Evolutionary conservation across 2,329 filamentous ascomycete species (phyloP), one percentile per base, ranked within the genome.

Genomic region (Curvularia sp.): DNA sequence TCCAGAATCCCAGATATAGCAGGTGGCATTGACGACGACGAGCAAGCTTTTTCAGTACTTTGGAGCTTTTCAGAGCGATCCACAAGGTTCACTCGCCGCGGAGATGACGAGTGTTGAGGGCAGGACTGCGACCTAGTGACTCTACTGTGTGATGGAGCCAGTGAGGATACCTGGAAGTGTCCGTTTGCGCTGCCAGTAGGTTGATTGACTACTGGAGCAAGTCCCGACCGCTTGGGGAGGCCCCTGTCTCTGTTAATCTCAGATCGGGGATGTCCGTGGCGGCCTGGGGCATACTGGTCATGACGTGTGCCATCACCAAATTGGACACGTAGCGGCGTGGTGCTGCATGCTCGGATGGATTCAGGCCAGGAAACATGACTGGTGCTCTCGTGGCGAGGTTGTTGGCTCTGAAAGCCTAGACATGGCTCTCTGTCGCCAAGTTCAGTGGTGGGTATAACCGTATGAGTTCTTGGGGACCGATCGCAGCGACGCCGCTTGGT

Each of bases 341-440:
- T 47, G 49, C 66, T 70, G 28, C 67, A 59, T 49, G 56, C 49
- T 46, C 62, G 68, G 47, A 69, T 61, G 38, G 80, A 81, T 39
- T 79, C 77, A 6, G 79, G 80, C 79, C 79, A 81, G 0, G 78
- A 77, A 54, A 77, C 72, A 65, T 72, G 75, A 57, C 74, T 76
- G 20, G 65, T 73, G 54, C 66, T 72, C n/a, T 67, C 65, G 43
- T 68, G 72, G 12, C 64, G 61, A 26, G 62, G 66, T 8, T 71
- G 72, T 67, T 68, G 76, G 61, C 71, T 74, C 31, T 75, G 77
- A 55, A 77, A 78, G 2, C 74, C 77, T 13, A 79, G 64, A 57
- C 77, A 78, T 8, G 63, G 55, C 10, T 71, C 65, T 44, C 74
- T 76, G 8, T 73, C 70, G 9, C 75, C 67, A 9, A 74, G 57